phyloP scores from a whole-genome alignment of 805 yeast genomes.

The Lipomyces spencermartinsiae region DNA sequence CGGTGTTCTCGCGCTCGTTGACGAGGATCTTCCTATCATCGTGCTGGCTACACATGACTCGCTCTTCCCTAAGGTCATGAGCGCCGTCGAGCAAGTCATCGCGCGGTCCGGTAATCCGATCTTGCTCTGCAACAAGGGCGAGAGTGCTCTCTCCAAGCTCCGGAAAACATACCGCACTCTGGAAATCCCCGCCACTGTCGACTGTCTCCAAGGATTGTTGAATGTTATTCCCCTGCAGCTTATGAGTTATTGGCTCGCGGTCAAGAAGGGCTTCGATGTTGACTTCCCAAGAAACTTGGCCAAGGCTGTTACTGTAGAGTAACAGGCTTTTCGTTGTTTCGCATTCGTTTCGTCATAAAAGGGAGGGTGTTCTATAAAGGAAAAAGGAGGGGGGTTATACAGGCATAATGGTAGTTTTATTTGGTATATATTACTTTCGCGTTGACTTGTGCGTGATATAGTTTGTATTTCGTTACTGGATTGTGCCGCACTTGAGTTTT shows the following conservation, averaged over 20 bases:
- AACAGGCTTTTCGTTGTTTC: constrained; percentile 35
- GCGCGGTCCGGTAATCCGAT: constrained; percentile 98
- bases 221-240: constrained; percentile 94
- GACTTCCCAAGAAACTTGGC: constrained; percentile 99
- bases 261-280: constrained; percentile 91
- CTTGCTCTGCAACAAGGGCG: constrained; percentile 86
- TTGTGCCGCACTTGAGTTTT: background rate
- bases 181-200: constrained; percentile 94
- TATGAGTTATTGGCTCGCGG: constrained; percentile 97
- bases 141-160: constrained; percentile 51
- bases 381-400: background rate
- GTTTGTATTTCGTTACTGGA: background rate
- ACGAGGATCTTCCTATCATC: constrained; percentile 89
- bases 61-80: constrained; percentile 92
- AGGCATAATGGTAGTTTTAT: background rate
- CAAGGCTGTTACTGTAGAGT: constrained; percentile 97
- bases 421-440: background rate
- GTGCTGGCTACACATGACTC: constrained; percentile 97
- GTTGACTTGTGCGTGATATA: background rate
- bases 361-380: background rate
- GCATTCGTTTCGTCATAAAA: background rate
- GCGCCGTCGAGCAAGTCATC: constrained; percentile 93
- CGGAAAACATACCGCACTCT: constrained; percentile 53
- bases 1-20: constrained; percentile 96
- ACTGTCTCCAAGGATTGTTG: constrained; percentile 94